These are phyloP conservation scores for Ceratopteris richardii DNA, from an alignment of 75 land plant genomes.

Conservation along the genomic window DNA sequence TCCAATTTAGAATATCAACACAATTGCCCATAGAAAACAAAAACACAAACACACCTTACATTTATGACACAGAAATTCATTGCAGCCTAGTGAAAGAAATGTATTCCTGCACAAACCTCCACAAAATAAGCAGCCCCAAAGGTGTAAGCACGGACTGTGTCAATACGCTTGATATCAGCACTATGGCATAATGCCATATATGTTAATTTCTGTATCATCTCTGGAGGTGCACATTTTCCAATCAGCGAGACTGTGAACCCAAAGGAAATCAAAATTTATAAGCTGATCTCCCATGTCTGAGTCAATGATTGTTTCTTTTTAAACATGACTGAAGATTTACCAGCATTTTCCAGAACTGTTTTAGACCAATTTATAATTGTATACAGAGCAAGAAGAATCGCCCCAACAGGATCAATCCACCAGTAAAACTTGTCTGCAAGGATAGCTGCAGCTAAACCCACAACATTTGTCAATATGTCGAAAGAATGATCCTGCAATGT, in stretches of 20 bases:
- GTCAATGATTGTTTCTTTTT: no score
- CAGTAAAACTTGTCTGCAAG: conserved; percentile 66
- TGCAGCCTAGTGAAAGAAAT: no score
- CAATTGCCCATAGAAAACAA: no score
- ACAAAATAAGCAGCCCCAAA: conserved; percentile 83
- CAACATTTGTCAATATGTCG: conserved; percentile 80
- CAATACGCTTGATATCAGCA: conserved; percentile 46
- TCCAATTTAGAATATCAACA: no score
- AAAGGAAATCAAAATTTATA: conserved; percentile 2
- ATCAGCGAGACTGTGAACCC: conserved; percentile 52
- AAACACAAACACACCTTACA: no score
- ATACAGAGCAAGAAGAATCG: conserved; percentile 76
- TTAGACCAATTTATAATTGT: conserved; percentile 80
- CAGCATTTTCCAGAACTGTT: conserved; percentile 79
- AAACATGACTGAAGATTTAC: no score
- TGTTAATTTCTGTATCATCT: conserved; percentile 68
- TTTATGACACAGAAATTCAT: no score
- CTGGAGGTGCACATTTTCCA: conserved; percentile 79
- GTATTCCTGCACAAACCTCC: conserved; percentile 55
- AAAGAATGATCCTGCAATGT: conserved; percentile 72
- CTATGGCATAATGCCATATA: conserved; percentile 58
- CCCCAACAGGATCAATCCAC: conserved; percentile 95
- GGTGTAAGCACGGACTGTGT: conserved; percentile 83
- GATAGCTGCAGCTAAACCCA: conserved; percentile 74
- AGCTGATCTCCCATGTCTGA: no score